phyloP scores from a whole-genome alignment of 441 rosid genomes.

The Adansonia rubrostipa region DNA sequence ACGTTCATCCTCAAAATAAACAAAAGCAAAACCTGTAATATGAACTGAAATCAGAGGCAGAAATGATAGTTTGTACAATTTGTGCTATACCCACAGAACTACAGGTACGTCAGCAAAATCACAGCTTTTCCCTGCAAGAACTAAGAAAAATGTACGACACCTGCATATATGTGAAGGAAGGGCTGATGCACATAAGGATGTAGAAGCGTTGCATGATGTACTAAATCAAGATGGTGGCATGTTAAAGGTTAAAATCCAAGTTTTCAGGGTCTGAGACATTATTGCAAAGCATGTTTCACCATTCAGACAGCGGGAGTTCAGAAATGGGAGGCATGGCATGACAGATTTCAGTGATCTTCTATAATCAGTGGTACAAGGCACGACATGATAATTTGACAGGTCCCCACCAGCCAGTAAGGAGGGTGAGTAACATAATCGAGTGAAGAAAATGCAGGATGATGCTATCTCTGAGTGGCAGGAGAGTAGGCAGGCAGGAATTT shows the following conservation, averaged over 20 bases:
- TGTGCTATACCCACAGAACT: constrained; percentile 31
- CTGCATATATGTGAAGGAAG: constrained; percentile 72
- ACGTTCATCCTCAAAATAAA: constrained; percentile 80
- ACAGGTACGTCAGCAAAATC: constrained; percentile 46
- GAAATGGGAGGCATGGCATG: constrained; percentile 37
- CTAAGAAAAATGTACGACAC: constrained; percentile 61
- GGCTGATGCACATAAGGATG: constrained; percentile 77
- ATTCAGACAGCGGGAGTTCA: constrained; percentile 71
- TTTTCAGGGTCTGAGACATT: constrained; percentile 63
- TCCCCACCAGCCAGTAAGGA: constrained; percentile 53
- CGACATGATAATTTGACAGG: constrained; percentile 52
- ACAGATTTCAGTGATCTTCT: constrained; percentile 58
- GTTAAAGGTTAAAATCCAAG: constrained; percentile 58
- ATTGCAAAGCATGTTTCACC: constrained; percentile 70
- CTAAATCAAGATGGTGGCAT: constrained; percentile 69
- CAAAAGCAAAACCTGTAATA: constrained; percentile 86
- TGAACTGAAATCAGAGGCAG: constrained; percentile 31
- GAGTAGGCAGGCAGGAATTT: constrained; percentile 60
- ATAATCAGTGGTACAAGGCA: constrained; percentile 61
- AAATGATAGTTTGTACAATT: constrained; percentile 9
- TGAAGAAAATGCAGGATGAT: constrained; percentile 34
- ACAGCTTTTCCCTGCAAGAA: constrained; percentile 34
- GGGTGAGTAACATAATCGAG: constrained; percentile 54
- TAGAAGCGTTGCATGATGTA: constrained; percentile 78
- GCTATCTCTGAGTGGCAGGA: constrained; percentile 62